phyloP scores from a whole-genome alignment of 805 yeast species.

The Yamadazyma sp. region DNA sequence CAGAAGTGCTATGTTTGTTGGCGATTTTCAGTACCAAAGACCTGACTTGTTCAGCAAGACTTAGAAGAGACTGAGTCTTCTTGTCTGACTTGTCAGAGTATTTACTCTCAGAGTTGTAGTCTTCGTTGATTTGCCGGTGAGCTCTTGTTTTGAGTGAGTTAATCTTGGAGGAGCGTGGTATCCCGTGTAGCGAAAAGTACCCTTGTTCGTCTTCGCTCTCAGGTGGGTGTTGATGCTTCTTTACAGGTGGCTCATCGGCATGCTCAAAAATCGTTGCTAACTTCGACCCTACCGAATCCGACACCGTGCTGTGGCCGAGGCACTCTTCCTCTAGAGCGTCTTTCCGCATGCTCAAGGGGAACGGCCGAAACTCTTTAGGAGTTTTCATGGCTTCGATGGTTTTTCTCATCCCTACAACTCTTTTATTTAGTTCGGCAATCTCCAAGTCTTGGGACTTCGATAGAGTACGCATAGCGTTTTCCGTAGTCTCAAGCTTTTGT shows the following conservation, averaged over 20 bases:
- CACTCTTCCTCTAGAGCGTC: not conserved
- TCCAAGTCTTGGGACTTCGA: not conserved
- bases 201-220: no score
- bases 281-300: not conserved
- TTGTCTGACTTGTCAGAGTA: no score
- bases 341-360: slow-evolving; percentile 19
- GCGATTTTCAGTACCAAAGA: no score
- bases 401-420: slow-evolving; percentile 1
- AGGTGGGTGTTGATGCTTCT: no score
- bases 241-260: not conserved
- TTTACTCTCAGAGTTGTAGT: no score
- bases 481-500: not conserved
- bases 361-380: slow-evolving; percentile 15
- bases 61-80: no score
- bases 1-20: no score
- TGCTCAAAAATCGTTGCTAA: slow-evolving; percentile 1
- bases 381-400: not conserved
- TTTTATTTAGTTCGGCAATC: not conserved
- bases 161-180: no score
- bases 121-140: no score
- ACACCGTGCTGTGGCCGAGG: not conserved
- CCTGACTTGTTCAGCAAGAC: no score
- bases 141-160: no score
- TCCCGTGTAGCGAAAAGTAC: no score
- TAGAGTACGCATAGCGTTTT: not conserved